Evolutionary conservation across 257 asterid genomes (phyloP).

Genomic region (Solanum clarkiae): DNA sequence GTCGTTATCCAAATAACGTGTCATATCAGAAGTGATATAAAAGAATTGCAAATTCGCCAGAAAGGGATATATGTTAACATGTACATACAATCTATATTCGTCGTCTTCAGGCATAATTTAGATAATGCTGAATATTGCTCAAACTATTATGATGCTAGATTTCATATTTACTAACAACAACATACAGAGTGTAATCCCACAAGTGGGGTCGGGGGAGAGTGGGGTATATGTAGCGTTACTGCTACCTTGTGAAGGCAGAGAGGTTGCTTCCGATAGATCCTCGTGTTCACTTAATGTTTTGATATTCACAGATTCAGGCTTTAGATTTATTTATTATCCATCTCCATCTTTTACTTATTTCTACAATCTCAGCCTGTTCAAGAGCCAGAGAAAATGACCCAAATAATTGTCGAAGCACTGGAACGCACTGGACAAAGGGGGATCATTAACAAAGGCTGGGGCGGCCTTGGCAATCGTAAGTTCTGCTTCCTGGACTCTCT

Average conservation of each 20-base stretch:
- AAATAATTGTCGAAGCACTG: slow-evolving; percentile 74
- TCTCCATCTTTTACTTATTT: background rate
- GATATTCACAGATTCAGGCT: background rate
- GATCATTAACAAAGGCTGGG: slow-evolving; percentile 96
- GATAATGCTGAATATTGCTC: background rate
- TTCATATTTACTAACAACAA: background rate
- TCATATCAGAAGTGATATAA: background rate
- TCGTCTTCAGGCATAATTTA: background rate
- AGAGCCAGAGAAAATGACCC: slow-evolving; percentile 92
- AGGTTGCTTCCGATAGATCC: too few species aligned
- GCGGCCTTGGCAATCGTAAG: slow-evolving; percentile 97
- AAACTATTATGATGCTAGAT: background rate
- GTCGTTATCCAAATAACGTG: background rate
- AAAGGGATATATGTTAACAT: background rate
- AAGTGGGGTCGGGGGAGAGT: too few species aligned
- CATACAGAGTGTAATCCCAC: too few species aligned
- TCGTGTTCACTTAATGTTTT: background rate
- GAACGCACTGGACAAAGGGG: slow-evolving; percentile 80
- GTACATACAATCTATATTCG: background rate
- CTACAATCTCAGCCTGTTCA: slow-evolving; percentile 69
- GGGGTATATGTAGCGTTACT: too few species aligned
- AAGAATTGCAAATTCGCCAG: background rate
- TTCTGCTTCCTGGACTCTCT: slow-evolving; percentile 8
- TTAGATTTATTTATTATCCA: background rate
- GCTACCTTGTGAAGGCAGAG: too few species aligned